phyloP scores from a whole-genome alignment of 768 basidiomycete species.

The Pleurotus platypus region DNA sequence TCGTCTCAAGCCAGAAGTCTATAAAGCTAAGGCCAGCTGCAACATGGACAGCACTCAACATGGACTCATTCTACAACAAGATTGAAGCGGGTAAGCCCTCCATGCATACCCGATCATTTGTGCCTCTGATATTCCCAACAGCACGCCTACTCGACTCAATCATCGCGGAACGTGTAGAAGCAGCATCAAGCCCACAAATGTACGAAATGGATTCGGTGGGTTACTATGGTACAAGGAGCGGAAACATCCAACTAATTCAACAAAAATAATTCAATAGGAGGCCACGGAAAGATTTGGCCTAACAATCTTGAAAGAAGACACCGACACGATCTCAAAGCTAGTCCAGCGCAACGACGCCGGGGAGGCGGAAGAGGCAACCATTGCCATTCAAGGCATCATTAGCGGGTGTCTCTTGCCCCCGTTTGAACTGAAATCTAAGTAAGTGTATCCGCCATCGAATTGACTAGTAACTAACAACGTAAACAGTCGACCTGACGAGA shows the following conservation, averaged over 20 bases:
- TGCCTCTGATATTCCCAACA: not conserved
- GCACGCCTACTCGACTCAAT: not conserved
- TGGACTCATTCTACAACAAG: not conserved
- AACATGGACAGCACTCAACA: not conserved
- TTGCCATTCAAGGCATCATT: not conserved
- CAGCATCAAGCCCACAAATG: not conserved
- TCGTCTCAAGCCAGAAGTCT: too few relatives aligned
- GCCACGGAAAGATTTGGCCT: not conserved
- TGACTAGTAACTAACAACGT: too few relatives aligned
- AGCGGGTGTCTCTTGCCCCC: not conserved
- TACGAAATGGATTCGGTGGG: not conserved
- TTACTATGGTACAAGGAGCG: not conserved
- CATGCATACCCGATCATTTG: too few relatives aligned
- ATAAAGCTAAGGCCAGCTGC: too few relatives aligned
- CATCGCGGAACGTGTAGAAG: not conserved
- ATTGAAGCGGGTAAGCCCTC: not conserved
- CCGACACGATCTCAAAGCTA: not conserved
- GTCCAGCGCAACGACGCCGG: not conserved
- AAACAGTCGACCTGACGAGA: not conserved
- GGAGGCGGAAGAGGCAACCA: not conserved
- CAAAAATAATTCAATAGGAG: not conserved
- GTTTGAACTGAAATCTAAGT: not conserved
- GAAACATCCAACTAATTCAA: not conserved
- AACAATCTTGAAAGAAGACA: not conserved
- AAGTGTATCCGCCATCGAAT: too few relatives aligned